These are phyloP conservation scores for Thecaphora thlaspeos DNA, from an alignment of 1,284 basidiomycete genomes.

Conservation along the genomic window DNA sequence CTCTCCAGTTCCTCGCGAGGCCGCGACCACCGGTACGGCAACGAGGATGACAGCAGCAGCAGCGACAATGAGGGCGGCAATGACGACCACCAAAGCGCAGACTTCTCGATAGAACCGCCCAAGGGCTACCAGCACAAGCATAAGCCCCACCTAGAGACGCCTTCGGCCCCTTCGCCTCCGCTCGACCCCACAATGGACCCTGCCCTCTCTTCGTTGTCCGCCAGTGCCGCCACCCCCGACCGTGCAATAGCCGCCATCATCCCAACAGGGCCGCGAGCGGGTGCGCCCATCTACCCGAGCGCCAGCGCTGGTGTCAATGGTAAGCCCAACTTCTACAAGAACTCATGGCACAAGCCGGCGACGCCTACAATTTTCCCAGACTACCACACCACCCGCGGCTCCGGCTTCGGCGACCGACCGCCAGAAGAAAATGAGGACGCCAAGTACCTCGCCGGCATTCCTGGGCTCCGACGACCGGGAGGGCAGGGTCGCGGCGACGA, in stretches of 20 bases:
- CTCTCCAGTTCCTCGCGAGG: conserved; percentile 4
- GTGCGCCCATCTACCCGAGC: neutral
- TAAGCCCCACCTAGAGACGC: conserved; percentile 27
- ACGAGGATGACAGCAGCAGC: conserved; percentile 3
- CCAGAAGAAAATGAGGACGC: conserved; percentile 36
- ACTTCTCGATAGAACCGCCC: conserved; percentile 24
- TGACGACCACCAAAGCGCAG: conserved; percentile 5
- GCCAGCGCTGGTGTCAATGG: too few species aligned
- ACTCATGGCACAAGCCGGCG: conserved; percentile 6
- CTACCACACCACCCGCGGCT: conserved; percentile 24
- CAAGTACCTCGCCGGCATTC: conserved; percentile 32
- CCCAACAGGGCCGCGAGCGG: neutral
- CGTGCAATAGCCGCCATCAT: neutral
- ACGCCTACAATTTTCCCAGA: conserved; percentile 24
- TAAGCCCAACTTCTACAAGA: neutral
- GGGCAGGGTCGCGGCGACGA: conserved; percentile 5
- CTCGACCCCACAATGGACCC: neutral
- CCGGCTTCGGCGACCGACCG: conserved; percentile 13
- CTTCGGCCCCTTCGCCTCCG: neutral
- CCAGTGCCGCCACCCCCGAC: too few species aligned
- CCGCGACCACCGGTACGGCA: conserved; percentile 6
- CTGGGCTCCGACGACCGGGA: conserved; percentile 22
- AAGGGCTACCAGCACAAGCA: conserved; percentile 23
- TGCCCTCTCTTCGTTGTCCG: too few species aligned
- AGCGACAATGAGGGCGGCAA: conserved; percentile 14